Percentiles rank a stretch among this genome's conserved stretches.
phyloP scores from a whole-genome alignment of 2,329 filamentous ascomycete species.

The Alternaria sp. region DNA sequence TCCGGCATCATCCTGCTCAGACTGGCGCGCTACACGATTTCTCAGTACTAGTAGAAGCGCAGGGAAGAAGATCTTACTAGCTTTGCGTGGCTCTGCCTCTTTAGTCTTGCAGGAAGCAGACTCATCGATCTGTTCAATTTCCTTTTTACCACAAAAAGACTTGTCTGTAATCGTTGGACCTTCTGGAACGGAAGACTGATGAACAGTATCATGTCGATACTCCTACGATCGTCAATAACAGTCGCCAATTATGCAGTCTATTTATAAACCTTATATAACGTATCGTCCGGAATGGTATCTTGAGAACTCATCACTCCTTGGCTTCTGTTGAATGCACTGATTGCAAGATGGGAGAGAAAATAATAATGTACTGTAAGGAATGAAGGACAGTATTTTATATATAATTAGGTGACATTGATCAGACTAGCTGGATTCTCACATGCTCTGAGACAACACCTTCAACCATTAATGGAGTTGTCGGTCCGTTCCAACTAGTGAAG shows the following conservation, averaged over 20 bases:
- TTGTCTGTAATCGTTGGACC: neutral
- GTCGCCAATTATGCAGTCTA: neutral
- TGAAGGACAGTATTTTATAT: neutral
- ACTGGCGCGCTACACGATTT: neutral
- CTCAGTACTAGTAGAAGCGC: neutral
- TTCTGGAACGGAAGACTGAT: neutral
- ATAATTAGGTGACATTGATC: neutral
- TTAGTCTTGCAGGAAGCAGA: neutral
- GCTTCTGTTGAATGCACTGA: neutral
- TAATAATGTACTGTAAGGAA: neutral
- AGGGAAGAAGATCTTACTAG: neutral
- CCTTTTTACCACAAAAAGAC: neutral
- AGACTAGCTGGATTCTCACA: neutral
- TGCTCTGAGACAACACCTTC: neutral
- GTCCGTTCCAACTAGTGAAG: neutral
- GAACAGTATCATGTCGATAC: conserved; percentile 4
- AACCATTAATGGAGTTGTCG: neutral
- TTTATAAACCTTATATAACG: neutral
- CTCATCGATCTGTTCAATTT: neutral
- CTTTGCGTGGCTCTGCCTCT: neutral
- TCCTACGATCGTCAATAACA: neutral
- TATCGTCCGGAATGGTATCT: conserved; percentile 8
- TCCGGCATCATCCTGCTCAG: neutral
- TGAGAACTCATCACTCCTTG: conserved; percentile 2
- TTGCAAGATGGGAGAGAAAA: neutral